Conservation (phyloP, 768 basidiomycete genomes). For the Termitomyces sp. region DNA sequence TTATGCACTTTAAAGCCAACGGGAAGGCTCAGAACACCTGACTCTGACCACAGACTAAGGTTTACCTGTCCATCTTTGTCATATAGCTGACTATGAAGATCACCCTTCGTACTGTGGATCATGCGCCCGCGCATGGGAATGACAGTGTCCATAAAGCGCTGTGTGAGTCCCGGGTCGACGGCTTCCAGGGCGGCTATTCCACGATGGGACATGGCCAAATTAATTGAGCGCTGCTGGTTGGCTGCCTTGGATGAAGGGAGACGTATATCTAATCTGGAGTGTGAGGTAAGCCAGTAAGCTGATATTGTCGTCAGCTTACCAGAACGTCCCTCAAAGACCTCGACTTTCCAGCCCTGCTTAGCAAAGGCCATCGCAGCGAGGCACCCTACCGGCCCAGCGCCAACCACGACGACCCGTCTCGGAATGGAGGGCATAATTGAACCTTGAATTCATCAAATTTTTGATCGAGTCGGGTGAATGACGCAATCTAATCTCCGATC, state of each 20-base stretch:
- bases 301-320: conserved; percentile 34
- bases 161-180: conserved; percentile 65
- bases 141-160: conserved; percentile 65
- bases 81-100: conserved; percentile 78
- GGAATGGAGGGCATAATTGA: conserved; percentile 7
- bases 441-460: not conserved
- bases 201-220: conserved; percentile 90
- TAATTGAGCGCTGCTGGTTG: conserved; percentile 83
- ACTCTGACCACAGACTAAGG: conserved; percentile 7
- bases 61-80: conserved; percentile 82
- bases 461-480: not conserved
- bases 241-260: conserved; percentile 61
- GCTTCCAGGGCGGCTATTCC: conserved; percentile 85
- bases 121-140: conserved; percentile 96
- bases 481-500: conserved; percentile 15
- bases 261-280: conserved; percentile 53
- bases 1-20: conserved; percentile 66
- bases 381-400: conserved; percentile 94
- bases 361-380: conserved; percentile 83
- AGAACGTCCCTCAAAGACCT: conserved; percentile 72
- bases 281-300: not conserved
- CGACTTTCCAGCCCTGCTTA: conserved; percentile 80
- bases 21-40: conserved; percentile 15
- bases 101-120: conserved; percentile 78
- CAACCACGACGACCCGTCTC: conserved; percentile 62